Conservation (phyloP, 345 rosid species). For the Carallia brachiata region DNA sequence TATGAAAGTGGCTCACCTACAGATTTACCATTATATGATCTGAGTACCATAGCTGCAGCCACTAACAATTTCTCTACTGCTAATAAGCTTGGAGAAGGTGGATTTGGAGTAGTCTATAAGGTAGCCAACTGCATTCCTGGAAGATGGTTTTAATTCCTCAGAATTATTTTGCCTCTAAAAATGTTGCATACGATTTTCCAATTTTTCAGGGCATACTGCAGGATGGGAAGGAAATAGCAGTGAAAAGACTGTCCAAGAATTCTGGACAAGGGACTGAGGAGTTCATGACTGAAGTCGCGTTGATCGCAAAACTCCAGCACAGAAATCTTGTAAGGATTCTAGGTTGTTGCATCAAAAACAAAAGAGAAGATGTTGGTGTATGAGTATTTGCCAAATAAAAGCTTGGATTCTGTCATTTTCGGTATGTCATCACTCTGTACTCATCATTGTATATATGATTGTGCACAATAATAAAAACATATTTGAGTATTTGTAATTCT, state of each 20-base stretch:
- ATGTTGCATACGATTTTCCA: too few relatives aligned
- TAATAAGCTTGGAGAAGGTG: constrained; percentile 71
- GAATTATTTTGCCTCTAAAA: too few relatives aligned
- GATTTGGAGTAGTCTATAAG: constrained; percentile 69
- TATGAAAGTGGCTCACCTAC: constrained; percentile 12
- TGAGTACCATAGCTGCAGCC: constrained; percentile 43
- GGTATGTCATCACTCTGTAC: constrained; percentile 3
- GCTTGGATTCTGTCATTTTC: constrained; percentile 24
- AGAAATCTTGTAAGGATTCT: constrained; percentile 28
- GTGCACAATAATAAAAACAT: not conserved
- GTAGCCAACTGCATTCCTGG: too few relatives aligned
- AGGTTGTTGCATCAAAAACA: constrained; percentile 11
- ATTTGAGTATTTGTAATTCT: not conserved
- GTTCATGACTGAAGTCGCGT: constrained; percentile 45
- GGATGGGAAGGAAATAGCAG: too few relatives aligned
- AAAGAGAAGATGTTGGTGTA: constrained; percentile 16
- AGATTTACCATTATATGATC: constrained; percentile 51
- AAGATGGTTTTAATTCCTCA: too few relatives aligned
- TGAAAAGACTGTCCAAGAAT: too few relatives aligned
- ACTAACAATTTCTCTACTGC: constrained; percentile 47
- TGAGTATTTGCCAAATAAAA: constrained; percentile 25
- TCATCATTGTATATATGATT: not conserved
- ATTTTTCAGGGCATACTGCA: too few relatives aligned
- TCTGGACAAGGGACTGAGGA: not conserved
- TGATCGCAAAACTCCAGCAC: constrained; percentile 26